Percentiles rank a stretch among this genome's conserved stretches.
phyloP scores from a whole-genome alignment of 148 eudicot species.

The Cornus kousa region DNA sequence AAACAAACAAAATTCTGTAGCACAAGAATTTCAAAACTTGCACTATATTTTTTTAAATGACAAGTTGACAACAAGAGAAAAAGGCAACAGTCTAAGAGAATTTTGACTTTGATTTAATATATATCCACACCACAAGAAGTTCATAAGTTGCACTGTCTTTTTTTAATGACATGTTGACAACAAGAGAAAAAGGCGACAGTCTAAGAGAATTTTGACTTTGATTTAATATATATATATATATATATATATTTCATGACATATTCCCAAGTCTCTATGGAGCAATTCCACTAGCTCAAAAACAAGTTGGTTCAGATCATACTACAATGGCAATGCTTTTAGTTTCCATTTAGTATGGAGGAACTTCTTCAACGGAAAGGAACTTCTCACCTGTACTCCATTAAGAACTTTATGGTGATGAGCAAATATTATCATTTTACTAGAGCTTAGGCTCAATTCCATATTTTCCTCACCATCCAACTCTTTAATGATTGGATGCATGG shows the following conservation, averaged over 20 bases:
- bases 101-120: too few relatives aligned
- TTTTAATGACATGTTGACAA: neutral
- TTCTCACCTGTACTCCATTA: constrained; percentile 81
- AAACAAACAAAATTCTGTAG: neutral
- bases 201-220: too few relatives aligned
- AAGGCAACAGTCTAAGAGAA: too few relatives aligned
- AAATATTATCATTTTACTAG: constrained; percentile 95
- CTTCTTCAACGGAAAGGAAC: neutral
- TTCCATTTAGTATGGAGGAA: constrained; percentile 4
- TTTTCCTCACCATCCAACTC: constrained; percentile 44
- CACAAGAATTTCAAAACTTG: neutral
- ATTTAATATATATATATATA: too few relatives aligned
- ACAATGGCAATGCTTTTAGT: neutral
- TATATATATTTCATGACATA: neutral
- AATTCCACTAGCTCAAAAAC: neutral
- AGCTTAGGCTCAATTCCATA: constrained; percentile 39
- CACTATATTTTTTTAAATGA: neutral
- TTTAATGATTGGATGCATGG: constrained; percentile 74
- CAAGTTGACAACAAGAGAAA: too few relatives aligned
- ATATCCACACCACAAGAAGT: neutral
- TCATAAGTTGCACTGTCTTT: neutral
- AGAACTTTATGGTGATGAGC: constrained; percentile 93
- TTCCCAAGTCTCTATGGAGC: neutral
- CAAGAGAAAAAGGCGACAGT: too few relatives aligned
- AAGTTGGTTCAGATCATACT: neutral